Evolutionary conservation across 179 eudicot species (phyloP).

Genomic region (Silene coronaria): DNA sequence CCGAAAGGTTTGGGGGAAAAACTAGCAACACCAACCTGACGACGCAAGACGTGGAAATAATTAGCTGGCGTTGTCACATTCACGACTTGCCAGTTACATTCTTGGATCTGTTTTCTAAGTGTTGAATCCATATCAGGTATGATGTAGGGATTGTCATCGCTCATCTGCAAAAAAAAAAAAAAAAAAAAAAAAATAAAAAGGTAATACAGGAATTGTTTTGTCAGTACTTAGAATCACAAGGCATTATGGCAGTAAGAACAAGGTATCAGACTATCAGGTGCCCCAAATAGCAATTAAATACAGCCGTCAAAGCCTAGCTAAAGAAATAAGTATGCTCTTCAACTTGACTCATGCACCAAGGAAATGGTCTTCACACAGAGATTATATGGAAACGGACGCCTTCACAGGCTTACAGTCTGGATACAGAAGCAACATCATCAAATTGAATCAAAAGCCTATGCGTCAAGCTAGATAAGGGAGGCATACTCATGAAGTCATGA

Average conservation of each 20-base stretch:
- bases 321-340: neutral
- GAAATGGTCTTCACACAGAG: neutral
- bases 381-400: neutral
- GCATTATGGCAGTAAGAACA: neutral
- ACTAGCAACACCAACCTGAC: conserved; percentile 36
- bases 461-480: neutral
- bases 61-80: conserved; percentile 52
- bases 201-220: conserved; percentile 1
- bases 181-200: conserved; percentile 6
- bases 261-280: neutral
- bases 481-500: neutral
- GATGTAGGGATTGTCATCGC: conserved; percentile 47
- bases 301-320: neutral
- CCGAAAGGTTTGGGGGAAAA: neutral
- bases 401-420: neutral
- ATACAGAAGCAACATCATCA: neutral
- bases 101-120: conserved; percentile 42
- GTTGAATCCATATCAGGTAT: conserved; percentile 52
- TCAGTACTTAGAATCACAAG: neutral
- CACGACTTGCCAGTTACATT: conserved; percentile 53
- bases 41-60: conserved; percentile 52
- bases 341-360: neutral
- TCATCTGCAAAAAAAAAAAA: conserved; percentile 32
- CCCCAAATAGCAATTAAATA: neutral
- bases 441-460: neutral